Evolutionary conservation across 2,329 filamentous ascomycete genomes (phyloP).

Genomic region (Ilyonectria destructans): DNA sequence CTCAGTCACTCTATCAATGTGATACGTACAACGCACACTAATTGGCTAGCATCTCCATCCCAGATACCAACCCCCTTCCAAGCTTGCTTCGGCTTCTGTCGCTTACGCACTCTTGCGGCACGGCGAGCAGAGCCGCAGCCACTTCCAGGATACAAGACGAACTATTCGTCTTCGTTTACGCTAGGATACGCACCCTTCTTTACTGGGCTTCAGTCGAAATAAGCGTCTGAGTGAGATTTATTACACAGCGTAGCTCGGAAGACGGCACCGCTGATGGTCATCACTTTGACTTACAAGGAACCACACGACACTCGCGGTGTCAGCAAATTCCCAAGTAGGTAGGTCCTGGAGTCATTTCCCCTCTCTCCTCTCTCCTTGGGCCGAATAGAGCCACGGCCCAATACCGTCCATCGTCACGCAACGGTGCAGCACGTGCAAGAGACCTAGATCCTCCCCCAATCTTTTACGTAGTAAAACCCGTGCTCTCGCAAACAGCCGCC

Average conservation of each 20-base stretch:
- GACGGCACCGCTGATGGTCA: not conserved
- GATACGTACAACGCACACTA: not conserved
- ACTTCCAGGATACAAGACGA: not conserved
- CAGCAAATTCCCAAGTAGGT: constrained; percentile 3
- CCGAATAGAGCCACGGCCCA: not conserved
- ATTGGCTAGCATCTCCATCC: not conserved
- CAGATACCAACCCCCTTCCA: not conserved
- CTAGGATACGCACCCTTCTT: not conserved
- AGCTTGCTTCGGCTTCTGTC: constrained; percentile 2
- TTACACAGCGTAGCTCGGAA: not conserved
- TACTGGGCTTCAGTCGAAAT: not conserved
- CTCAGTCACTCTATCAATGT: not conserved
- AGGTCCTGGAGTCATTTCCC: not conserved
- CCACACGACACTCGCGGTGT: not conserved
- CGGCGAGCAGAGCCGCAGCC: constrained; percentile 19
- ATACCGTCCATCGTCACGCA: not conserved
- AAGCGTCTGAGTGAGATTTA: not conserved
- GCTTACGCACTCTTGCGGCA: constrained; percentile 6
- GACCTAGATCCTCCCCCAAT: not conserved
- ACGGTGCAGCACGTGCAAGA: not conserved
- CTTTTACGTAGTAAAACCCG: not conserved
- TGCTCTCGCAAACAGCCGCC: not conserved
- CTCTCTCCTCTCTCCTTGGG: not conserved
- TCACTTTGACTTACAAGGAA: not conserved
- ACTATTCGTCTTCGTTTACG: not conserved